Evolutionary conservation across 2,329 filamentous ascomycete genomes (phyloP), one percentile per base, ranked within the genome.

Genomic region (Neoascochyta sp.): DNA sequence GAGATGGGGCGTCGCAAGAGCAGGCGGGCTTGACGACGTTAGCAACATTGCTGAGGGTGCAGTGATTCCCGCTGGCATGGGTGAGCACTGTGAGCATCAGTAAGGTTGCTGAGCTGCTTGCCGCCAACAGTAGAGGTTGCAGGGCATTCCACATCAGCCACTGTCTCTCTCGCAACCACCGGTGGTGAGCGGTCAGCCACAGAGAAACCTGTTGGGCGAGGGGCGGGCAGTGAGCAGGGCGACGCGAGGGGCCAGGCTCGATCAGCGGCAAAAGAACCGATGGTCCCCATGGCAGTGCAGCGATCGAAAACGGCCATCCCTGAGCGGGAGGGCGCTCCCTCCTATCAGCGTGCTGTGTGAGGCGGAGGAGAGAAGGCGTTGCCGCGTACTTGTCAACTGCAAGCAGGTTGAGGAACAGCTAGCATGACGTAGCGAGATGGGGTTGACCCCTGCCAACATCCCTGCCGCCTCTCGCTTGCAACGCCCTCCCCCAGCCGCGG

Each of bases 201-300:
- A n/a, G n/a, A n/a, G n/a, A n/a, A n/a, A n/a, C n/a, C n/a, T n/a
- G n/a, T n/a, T n/a, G n/a, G n/a, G n/a, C n/a, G n/a, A n/a, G n/a
- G n/a, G 20, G 20, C 20, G 12, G 10, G 4, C 20, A 15, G 27
- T 23, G 32, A 32, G 36, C 36, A 35, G 22, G 16, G 19, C 22
- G 36, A 32, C n/a, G n/a, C n/a, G 36, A 34, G 34, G 36, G 34
- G 48, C 48, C 41, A 52, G 50, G 42, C 48, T 34, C 52, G 50
- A 60, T 60, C 47, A 43, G 45, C 50, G 28, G 34, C 27, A 22
- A 35, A 42, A 50, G 51, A 47, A 47, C 46, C 36, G 36, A 26
- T n/a, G 18, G 20, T 36, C 24, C 34, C 43, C 45, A 45, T 39
- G 22, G 31, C 34, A 36, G 34, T 25, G 18, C 22, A 33, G 20